phyloP scores from a whole-genome alignment of 768 basidiomycete species.

The Amanita polypyramis region DNA sequence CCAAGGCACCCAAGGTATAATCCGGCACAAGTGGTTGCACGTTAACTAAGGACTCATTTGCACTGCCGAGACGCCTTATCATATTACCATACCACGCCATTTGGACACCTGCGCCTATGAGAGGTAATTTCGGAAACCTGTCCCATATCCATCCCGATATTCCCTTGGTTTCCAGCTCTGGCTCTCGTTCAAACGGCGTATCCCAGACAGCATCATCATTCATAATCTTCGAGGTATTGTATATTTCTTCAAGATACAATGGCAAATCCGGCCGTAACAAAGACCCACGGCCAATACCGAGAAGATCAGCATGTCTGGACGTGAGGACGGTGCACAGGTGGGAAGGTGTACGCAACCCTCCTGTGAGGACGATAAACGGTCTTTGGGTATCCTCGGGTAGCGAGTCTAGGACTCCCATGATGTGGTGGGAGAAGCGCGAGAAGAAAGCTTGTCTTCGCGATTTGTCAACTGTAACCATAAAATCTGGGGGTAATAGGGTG shows the following conservation, averaged over 20 bases:
- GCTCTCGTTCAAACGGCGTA: slow-evolving; percentile 28
- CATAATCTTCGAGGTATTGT: slow-evolving; percentile 4
- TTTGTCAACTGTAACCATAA: slow-evolving; percentile 21
- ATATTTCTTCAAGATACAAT: slow-evolving; percentile 18
- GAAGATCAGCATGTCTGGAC: slow-evolving; percentile 52
- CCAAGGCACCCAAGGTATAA: slow-evolving; percentile 23
- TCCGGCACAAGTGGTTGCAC: slow-evolving; percentile 11
- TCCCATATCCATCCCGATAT: slow-evolving; percentile 17
- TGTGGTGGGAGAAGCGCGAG: slow-evolving; percentile 50
- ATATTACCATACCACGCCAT: slow-evolving; percentile 60
- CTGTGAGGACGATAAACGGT: slow-evolving; percentile 72
- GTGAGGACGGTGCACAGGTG: slow-evolving; percentile 43
- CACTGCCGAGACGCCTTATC: slow-evolving; percentile 39
- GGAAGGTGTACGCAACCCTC: slow-evolving; percentile 57
- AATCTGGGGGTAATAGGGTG: slow-evolving; percentile 24
- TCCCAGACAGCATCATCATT: slow-evolving; percentile 15
- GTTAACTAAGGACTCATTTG: slow-evolving; percentile 7
- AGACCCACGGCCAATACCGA: slow-evolving; percentile 68
- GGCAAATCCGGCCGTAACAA: slow-evolving; percentile 57
- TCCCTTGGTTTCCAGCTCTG: slow-evolving; percentile 18
- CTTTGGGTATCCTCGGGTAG: slow-evolving; percentile 14
- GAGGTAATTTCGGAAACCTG: slow-evolving; percentile 34
- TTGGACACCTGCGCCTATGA: slow-evolving; percentile 54
- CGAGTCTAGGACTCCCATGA: slow-evolving; percentile 33
- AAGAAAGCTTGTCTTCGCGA: slow-evolving; percentile 65